A percentile compares a stretch with the other conserved stretches of the same genome.
Conservation (phyloP, 192 early-diverging fungal genomes). For the Podila verticillata region DNA sequence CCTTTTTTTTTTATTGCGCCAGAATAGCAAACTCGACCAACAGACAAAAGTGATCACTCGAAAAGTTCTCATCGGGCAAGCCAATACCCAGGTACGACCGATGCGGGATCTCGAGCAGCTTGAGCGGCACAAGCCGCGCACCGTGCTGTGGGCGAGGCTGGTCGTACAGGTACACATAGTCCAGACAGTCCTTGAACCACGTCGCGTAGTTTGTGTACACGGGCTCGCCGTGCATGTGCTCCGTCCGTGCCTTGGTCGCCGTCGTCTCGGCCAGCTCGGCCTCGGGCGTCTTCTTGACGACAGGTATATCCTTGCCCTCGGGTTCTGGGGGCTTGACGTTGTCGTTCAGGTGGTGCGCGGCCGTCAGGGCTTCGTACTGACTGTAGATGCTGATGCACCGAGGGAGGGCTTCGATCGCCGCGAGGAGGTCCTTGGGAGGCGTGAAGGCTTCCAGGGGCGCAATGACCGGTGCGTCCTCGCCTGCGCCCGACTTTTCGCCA, state of each 20-base stretch:
- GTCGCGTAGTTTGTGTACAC: conserved; percentile 45
- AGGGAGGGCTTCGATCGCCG: conserved; percentile 14
- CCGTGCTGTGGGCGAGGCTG: conserved; percentile 23
- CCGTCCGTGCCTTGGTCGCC: conserved; percentile 10
- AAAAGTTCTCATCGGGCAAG: conserved; percentile 44
- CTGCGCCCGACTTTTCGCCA: background rate
- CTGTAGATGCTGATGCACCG: conserved; percentile 49
- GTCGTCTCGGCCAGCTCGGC: conserved; percentile 12
- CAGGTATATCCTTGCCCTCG: background rate
- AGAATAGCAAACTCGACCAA: conserved; percentile 48
- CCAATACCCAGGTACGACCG: conserved; percentile 37
- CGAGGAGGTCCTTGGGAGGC: conserved; percentile 22
- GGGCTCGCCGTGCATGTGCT: conserved; percentile 35
- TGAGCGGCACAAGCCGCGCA: conserved; percentile 36
- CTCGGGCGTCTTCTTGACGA: background rate
- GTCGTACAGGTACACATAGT: conserved; percentile 43
- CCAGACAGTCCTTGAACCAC: conserved; percentile 50
- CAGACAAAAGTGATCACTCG: conserved; percentile 45
- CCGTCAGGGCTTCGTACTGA: conserved; percentile 34
- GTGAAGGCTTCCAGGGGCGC: conserved; percentile 45
- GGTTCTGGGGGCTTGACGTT: background rate
- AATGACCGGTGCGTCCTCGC: conserved; percentile 36
- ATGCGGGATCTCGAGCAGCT: conserved; percentile 38
- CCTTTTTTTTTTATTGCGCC: conserved; percentile 1
- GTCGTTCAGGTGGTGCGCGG: conserved; percentile 23